A percentile compares a stretch with the other conserved stretches of the same genome.
Conservation (phyloP, 768 basidiomycete genomes). For the Myochromella boudieri region DNA sequence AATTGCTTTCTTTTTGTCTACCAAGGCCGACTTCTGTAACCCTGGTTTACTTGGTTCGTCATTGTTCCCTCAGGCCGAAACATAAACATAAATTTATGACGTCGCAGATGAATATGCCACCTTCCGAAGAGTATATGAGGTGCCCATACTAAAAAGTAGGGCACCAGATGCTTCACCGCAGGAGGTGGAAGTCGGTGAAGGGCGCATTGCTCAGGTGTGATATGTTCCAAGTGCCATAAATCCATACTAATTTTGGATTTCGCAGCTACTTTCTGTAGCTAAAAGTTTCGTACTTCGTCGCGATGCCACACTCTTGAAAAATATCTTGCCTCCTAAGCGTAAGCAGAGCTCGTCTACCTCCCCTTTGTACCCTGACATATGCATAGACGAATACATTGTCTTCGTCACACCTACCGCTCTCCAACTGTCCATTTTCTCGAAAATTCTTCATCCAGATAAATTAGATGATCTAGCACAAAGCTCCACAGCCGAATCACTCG, state of each 20-base stretch:
- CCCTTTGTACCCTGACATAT: not conserved
- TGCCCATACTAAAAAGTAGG: slow-evolving; percentile 83
- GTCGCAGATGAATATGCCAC: slow-evolving; percentile 67
- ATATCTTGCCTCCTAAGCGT: slow-evolving; percentile 93
- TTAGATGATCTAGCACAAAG: slow-evolving; percentile 68
- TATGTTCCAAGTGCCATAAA: not conserved
- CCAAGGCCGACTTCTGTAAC: slow-evolving; percentile 89
- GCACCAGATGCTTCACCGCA: slow-evolving; percentile 70
- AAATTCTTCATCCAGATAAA: slow-evolving; percentile 70
- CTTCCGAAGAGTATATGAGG: slow-evolving; percentile 83
- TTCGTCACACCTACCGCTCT: slow-evolving; percentile 87
- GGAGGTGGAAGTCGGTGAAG: slow-evolving; percentile 77
- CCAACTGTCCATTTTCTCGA: slow-evolving; percentile 77
- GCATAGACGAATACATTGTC: slow-evolving; percentile 94
- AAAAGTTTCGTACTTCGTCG: slow-evolving; percentile 90
- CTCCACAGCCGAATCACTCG: slow-evolving; percentile 75
- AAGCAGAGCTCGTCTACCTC: slow-evolving; percentile 25
- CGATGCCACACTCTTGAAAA: slow-evolving; percentile 78
- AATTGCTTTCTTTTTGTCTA: not conserved
- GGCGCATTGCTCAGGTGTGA: slow-evolving; percentile 71
- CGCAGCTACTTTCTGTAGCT: slow-evolving; percentile 68
- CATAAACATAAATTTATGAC: slow-evolving; percentile 4
- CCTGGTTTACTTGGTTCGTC: slow-evolving; percentile 79
- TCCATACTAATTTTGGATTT: not conserved
- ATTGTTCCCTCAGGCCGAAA: not conserved